phyloP scores from a whole-genome alignment of 1,139 yeast genomes.

The Yamadazyma diddensiae region DNA sequence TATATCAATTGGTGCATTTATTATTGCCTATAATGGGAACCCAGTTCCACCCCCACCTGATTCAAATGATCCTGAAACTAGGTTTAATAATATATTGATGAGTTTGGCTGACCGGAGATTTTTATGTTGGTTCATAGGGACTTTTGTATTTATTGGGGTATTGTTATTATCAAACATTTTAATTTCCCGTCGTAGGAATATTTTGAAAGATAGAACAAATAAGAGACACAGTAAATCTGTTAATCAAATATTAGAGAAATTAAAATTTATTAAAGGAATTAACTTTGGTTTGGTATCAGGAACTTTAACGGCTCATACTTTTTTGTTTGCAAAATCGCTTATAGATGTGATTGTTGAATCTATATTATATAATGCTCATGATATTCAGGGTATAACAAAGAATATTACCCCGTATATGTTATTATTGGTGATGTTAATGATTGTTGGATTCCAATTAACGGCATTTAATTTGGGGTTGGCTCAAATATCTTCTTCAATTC shows the following conservation, averaged over 20 bases:
- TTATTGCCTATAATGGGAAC: constrained; percentile 74
- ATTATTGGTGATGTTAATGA: constrained; percentile 54
- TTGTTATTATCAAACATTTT: constrained; percentile 24
- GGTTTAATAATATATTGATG: constrained; percentile 25
- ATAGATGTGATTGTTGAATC: constrained; percentile 63
- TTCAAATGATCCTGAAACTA: constrained; percentile 19
- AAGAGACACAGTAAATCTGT: constrained; percentile 11
- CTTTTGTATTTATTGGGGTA: constrained; percentile 28
- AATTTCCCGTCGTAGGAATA: constrained; percentile 13
- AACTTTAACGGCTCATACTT: constrained; percentile 78
- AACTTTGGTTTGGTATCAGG: constrained; percentile 74
- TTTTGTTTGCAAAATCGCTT: constrained; percentile 78
- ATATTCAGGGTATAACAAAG: constrained; percentile 19
- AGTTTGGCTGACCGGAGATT: constrained; percentile 29
- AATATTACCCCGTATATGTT: constrained; percentile 45
- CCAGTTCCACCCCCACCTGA: constrained; percentile 20
- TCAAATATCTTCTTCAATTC: constrained; percentile 68
- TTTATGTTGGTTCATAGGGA: constrained; percentile 37
- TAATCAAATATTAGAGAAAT: constrained; percentile 15
- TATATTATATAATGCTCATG: constrained; percentile 31
- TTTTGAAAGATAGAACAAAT: constrained; percentile 13
- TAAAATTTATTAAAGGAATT: constrained; percentile 46
- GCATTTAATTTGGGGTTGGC: constrained; percentile 74
- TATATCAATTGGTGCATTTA: constrained; percentile 71
- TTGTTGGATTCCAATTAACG: constrained; percentile 73